A percentile compares a stretch with the other conserved stretches of the same genome.
phyloP scores from a whole-genome alignment of 2,329 filamentous ascomycete species.

The Calonectria multiphialidica region DNA sequence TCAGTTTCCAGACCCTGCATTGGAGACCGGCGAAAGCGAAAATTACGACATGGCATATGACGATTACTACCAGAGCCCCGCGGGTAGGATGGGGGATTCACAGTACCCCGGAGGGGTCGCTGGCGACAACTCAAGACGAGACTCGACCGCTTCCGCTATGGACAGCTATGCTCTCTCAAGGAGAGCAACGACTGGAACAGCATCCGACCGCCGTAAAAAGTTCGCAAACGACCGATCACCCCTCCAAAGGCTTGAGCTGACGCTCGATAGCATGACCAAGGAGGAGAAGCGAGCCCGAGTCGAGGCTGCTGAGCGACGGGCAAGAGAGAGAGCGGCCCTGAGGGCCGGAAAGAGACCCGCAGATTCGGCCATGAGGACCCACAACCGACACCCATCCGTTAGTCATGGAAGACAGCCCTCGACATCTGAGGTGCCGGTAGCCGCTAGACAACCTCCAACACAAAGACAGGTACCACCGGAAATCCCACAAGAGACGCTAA shows the following conservation, averaged over 20 bases:
- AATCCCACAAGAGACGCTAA: conserved; percentile 16
- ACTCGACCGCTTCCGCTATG: conserved; percentile 35
- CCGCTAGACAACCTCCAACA: conserved; percentile 25
- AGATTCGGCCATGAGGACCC: conserved; percentile 33
- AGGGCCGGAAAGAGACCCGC: conserved; percentile 43
- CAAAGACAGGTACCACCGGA: conserved; percentile 33
- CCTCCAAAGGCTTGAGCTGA: conserved; percentile 91
- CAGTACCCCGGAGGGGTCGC: conserved; percentile 33
- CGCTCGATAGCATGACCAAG: conserved; percentile 92
- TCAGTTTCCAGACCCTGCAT: conserved; percentile 23
- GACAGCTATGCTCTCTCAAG: conserved; percentile 46
- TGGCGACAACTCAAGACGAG: conserved; percentile 39
- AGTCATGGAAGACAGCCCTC: conserved; percentile 34
- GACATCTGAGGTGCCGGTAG: conserved; percentile 24
- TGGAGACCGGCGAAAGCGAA: conserved; percentile 27
- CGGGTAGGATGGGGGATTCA: conserved; percentile 32
- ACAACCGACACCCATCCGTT: conserved; percentile 39
- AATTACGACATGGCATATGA: conserved; percentile 42
- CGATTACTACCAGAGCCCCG: conserved; percentile 40
- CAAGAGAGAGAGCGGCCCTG: conserved; percentile 70
- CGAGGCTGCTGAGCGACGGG: conserved; percentile 82
- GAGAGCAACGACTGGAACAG: conserved; percentile 54
- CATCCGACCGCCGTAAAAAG: conserved; percentile 63
- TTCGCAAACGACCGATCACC: conserved; percentile 89
- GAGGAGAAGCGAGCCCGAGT: conserved; percentile 92